Evolutionary conservation across 768 basidiomycete species (phyloP), one percentile per base, ranked within the genome.

Genomic region (Naganishia onofrii): DNA sequence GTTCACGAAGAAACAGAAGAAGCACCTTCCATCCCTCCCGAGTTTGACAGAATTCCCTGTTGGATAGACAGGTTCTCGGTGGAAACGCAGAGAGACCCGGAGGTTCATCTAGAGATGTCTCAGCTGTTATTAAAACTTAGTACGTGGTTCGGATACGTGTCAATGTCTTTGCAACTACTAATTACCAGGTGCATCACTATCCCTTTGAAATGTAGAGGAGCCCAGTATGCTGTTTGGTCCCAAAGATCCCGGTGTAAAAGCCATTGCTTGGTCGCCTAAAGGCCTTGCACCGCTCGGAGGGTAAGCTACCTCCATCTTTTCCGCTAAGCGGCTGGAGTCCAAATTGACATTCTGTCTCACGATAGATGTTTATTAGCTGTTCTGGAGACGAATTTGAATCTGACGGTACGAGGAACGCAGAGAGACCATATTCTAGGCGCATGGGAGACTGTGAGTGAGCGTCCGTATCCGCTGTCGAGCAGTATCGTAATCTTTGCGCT

Each of bases 141-240:
- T 63, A 36, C 3, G 60, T 44, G 23, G 1, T 13, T 1, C 26
- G 26, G 38, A 23, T 46, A 15, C n/a, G n/a, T 15, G 6, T 55
- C 8, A 28, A n/a, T n/a, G n/a, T 42, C 2, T 10, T 17, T 8
- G 2, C 5, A 7, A 29, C 2, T 38, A 12, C 34, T 58, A 0
- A 23, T 19, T 1, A 38, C 8, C 15, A 2, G 31, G n/a, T 10
- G 28, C 9, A 5, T 15, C 7, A 58, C 57, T 23, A 23, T 12
- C 36, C 1, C 34, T 23, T 10, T 58, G 5, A 17, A 58, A 2
- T 58, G 28, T 12, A 63, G 60, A 46, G 10, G 60, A 63, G 32
- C 23, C 60, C 10, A 63, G 42, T 15, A 63, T 63, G 60, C 60
- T 63, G n/a, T 63, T 63, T 63, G 60, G 60, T 2, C 60, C 60